Conservation (phyloP, 2,329 filamentous ascomycete genomes). For the Lecanosticta acicola region DNA sequence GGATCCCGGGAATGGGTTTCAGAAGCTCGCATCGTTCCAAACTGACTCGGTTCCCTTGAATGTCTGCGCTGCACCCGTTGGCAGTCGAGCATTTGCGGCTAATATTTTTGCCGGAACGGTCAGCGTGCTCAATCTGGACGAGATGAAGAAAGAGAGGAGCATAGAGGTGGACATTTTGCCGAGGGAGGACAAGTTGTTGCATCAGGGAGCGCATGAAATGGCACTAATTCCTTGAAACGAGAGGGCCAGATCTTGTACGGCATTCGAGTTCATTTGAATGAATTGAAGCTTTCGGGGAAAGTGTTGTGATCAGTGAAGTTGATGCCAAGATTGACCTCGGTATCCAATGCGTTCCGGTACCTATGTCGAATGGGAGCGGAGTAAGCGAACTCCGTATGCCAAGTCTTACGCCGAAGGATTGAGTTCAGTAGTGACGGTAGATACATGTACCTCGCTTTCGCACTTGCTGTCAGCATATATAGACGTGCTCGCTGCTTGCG, state of each 20-base stretch:
- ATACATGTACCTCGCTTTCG: too few species aligned
- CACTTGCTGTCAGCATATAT: too few species aligned
- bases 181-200: conserved; percentile 10
- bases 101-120: conserved; percentile 10
- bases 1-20: neutral
- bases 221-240: neutral
- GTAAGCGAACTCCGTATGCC: too few species aligned
- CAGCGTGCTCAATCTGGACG: conserved; percentile 3
- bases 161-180: conserved; percentile 7
- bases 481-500: too few species aligned
- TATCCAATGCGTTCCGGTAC: too few species aligned
- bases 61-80: conserved; percentile 5
- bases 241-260: neutral
- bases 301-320: too few species aligned
- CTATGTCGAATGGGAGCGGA: too few species aligned
- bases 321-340: too few species aligned
- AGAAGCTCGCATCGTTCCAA: conserved; percentile 4
- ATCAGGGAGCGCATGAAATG: conserved; percentile 13
- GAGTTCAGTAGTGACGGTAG: too few species aligned
- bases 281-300: neutral
- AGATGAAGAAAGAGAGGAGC: conserved; percentile 4
- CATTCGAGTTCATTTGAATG: neutral
- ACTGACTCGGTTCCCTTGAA: conserved; percentile 8
- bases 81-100: conserved; percentile 5
- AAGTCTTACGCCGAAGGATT: too few species aligned